A percentile compares a stretch with the other conserved stretches of the same genome.
Evolutionary conservation across 225 moss, liverwort and hornwort genomes (phyloP).

Genomic region (Bryum argenteum): DNA sequence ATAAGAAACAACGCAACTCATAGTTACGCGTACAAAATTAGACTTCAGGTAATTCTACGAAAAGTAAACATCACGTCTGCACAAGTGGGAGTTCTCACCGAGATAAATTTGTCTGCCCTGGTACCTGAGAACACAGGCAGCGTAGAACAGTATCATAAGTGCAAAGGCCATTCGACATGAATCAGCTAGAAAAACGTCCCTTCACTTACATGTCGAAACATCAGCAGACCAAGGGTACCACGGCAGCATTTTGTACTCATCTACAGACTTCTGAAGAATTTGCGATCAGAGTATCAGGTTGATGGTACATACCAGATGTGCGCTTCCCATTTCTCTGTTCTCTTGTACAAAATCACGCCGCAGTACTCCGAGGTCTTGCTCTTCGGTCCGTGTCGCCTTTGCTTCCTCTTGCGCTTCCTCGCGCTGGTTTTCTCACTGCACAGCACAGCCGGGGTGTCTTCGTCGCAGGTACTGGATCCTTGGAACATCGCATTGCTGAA

Average conservation of each 20-base stretch:
- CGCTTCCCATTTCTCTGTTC: conserved; percentile 58
- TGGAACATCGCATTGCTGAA: neutral
- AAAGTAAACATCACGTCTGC: neutral
- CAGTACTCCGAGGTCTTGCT: conserved; percentile 49
- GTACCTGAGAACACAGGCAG: conserved; percentile 30
- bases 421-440: conserved; percentile 22
- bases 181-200: no score
- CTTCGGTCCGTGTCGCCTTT: conserved; percentile 48
- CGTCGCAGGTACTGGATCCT: neutral
- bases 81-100: conserved; percentile 23
- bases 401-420: conserved; percentile 29
- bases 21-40: neutral
- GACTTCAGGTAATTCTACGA: no score
- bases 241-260: no score
- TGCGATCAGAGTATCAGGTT: neutral
- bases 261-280: no score
- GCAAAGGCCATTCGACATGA: no score
- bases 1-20: neutral
- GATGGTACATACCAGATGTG: conserved; percentile 50
- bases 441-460: neutral
- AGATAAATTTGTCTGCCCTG: conserved; percentile 34
- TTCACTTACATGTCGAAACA: no score
- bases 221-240: no score
- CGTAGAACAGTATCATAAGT: neutral
- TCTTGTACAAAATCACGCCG: conserved; percentile 53